Evolutionary conservation across 2,329 filamentous ascomycete species (phyloP), one percentile per base, ranked within the genome.

Genomic region (Thelonectria rubi): DNA sequence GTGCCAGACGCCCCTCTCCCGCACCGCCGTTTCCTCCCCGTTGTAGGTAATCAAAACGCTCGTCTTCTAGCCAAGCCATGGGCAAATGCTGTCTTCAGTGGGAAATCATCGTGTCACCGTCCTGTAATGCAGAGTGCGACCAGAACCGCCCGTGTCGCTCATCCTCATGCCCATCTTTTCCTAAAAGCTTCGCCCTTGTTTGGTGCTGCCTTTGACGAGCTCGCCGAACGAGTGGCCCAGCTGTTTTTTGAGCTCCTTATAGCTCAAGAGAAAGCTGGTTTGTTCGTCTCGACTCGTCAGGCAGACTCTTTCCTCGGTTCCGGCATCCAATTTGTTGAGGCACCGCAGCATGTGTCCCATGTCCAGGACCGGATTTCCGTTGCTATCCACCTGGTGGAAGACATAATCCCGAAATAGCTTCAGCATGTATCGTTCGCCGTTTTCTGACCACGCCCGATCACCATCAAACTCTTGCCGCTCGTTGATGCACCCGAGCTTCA

Each of bases 401-500:
- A 97, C 92, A 71, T 96, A 98, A 78, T 99, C 95, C 51, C 95
- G 88, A 82, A 98, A 98, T 9, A 99, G 85, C 78, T 97, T 97
- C 66, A 99, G 83, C 74, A 92, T 91, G 75, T 97, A 98, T 26
- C 94, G 88, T 71, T 97, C 93, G 24, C 94, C 94, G 49, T 91
- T 95, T 76, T 98, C 94, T 5, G 93, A 92, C 94, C 95, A 99
- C 50, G 86, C 83, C 0, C 84, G 81, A 63, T 94, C 91, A 42
- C 88, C 88, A 55, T 92, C 91, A 64, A 91, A 90, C 73, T 98
- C 94, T 1, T 91, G 92, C 11, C 95, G 88, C 76, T 99, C 95
- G 72, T 95, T 95, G 74, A 99, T 88, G 60, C 91, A 86, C 63
- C 92, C 92, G 43, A 99, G 81, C 75, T 99, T 99, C 74, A 85